A percentile compares a stretch with the other conserved stretches of the same genome.
phyloP scores from a whole-genome alignment of 2,329 filamentous ascomycete genomes.

The Calonectria naviculata region DNA sequence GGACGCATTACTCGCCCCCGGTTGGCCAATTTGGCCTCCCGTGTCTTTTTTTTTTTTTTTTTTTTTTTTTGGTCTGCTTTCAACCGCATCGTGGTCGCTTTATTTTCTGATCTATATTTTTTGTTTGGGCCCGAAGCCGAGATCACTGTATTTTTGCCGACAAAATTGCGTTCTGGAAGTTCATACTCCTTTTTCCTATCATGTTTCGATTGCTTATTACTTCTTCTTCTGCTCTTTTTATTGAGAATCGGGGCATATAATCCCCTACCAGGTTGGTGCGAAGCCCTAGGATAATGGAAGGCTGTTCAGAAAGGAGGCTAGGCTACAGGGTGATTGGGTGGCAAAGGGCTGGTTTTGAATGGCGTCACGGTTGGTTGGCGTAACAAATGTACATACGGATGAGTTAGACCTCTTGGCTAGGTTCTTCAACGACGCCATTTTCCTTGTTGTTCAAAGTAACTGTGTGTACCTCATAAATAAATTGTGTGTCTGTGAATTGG shows the following conservation, averaged over 20 bases:
- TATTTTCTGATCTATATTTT: slow-evolving; percentile 21
- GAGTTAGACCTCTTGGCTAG: slow-evolving; percentile 33
- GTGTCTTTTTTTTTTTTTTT: neutral
- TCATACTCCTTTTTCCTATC: slow-evolving; percentile 10
- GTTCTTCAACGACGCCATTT: slow-evolving; percentile 37
- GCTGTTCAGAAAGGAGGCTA: slow-evolving; percentile 1
- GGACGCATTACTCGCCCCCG: neutral
- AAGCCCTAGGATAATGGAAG: slow-evolving; percentile 25
- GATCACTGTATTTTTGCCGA: slow-evolving; percentile 17
- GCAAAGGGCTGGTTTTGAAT: slow-evolving; percentile 27
- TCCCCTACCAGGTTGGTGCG: slow-evolving; percentile 4
- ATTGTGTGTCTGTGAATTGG: neutral
- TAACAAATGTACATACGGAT: slow-evolving; percentile 38
- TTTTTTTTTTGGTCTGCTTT: neutral
- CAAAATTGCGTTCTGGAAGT: slow-evolving; percentile 15
- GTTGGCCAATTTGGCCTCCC: neutral
- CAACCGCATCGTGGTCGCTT: neutral
- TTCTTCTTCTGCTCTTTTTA: neutral
- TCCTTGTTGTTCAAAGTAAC: slow-evolving; percentile 29
- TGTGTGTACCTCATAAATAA: neutral
- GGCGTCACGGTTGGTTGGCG: slow-evolving; percentile 28
- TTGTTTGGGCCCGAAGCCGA: slow-evolving; percentile 21
- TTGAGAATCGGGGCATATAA: neutral
- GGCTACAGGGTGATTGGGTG: neutral
- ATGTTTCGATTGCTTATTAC: neutral